These are phyloP conservation scores for Rhizophagus sp. DNA, from an alignment of 192 early-diverging fungal genomes.

Conservation along the genomic window DNA sequence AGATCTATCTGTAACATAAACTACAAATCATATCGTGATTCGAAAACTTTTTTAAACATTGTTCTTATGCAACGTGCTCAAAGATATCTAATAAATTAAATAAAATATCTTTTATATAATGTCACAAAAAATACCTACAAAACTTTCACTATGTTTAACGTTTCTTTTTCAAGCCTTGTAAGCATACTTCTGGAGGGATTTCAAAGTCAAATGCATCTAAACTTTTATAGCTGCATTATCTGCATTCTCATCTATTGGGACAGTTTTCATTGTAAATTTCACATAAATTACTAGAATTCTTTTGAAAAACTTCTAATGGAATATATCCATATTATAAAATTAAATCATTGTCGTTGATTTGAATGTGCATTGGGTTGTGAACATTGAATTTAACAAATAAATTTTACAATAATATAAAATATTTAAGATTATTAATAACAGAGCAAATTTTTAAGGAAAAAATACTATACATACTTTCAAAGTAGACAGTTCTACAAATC, in stretches of 20 bases:
- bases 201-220: slow-evolving; percentile 62
- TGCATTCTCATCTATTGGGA: slow-evolving; percentile 22
- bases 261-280: slow-evolving; percentile 43
- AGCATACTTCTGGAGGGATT: slow-evolving; percentile 44
- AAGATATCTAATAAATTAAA: slow-evolving; percentile 51
- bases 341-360: slow-evolving; percentile 64
- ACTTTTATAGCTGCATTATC: slow-evolving; percentile 22
- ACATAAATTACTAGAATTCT: slow-evolving; percentile 29
- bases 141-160: slow-evolving; percentile 34
- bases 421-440: too few relatives aligned
- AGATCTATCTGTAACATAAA: too few relatives aligned
- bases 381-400: slow-evolving; percentile 63
- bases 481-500: slow-evolving; percentile 63
- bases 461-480: slow-evolving; percentile 58
- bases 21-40: too few relatives aligned
- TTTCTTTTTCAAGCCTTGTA: slow-evolving; percentile 52
- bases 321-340: slow-evolving; percentile 56
- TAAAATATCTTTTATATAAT: background rate
- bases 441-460: background rate
- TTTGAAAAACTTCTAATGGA: slow-evolving; percentile 28
- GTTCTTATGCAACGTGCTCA: slow-evolving; percentile 69
- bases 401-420: slow-evolving; percentile 9
- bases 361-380: slow-evolving; percentile 73
- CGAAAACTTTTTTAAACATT: slow-evolving; percentile 48
- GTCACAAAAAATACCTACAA: background rate